Conservation (phyloP, 768 basidiomycete species). For the Rhodotorula graminis region DNA sequence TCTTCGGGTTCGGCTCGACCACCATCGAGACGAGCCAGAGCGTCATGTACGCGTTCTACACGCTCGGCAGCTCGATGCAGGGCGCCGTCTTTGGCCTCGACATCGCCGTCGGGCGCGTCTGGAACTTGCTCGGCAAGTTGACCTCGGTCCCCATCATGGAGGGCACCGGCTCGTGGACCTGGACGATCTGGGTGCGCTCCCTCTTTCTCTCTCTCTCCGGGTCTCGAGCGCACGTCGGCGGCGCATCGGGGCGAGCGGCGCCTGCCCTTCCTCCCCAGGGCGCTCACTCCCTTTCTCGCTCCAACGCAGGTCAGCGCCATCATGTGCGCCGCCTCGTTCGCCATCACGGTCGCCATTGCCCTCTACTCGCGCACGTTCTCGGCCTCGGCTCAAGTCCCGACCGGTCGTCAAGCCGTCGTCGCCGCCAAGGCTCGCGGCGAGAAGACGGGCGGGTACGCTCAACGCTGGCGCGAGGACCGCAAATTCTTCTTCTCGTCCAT, state of each 20-base stretch:
- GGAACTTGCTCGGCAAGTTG: constrained; percentile 16
- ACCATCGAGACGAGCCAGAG: constrained; percentile 20
- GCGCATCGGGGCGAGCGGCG: too few species aligned
- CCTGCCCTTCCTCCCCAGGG: too few species aligned
- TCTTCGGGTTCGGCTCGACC: constrained; percentile 15
- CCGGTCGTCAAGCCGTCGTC: constrained; percentile 8
- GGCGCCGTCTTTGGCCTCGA: constrained; percentile 21
- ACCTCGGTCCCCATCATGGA: constrained; percentile 18
- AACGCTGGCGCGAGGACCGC: background rate
- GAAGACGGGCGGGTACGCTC: background rate
- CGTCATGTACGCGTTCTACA: constrained; percentile 13
- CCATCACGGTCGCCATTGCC: constrained; percentile 2
- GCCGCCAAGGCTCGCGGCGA: background rate
- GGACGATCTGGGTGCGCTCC: constrained; percentile 23
- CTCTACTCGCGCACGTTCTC: constrained; percentile 20
- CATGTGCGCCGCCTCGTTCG: constrained; percentile 8
- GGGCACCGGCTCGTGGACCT: background rate
- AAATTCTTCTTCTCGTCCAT: background rate
- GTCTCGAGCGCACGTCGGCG: too few species aligned
- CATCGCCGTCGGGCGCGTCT: constrained; percentile 13
- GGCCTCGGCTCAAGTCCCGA: background rate
- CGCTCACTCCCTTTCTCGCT: background rate
- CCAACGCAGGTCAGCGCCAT: constrained; percentile 10
- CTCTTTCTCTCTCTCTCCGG: background rate
- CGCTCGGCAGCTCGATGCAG: constrained; percentile 1